Evolutionary conservation across 129 eudicot species (phyloP), one percentile per base, ranked within the genome.

Genomic region (Arctium lappa): DNA sequence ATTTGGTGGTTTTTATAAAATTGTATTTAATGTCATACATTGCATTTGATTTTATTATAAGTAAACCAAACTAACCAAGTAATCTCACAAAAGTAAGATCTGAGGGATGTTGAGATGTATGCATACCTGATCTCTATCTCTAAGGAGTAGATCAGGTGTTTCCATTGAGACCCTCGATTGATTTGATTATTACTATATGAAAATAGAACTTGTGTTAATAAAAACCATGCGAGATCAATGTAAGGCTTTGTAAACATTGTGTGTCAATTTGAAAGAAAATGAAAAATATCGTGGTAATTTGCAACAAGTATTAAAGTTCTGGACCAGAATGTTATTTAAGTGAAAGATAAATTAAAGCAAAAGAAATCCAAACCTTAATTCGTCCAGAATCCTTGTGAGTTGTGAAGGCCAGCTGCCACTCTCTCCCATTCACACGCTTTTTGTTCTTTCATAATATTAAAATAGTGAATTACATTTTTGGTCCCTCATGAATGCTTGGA

Each of bases 321-420:
- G 79, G 79, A 83, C 74, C 65, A 72, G 27, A 53, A 53, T 77
- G 13, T 16, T 27, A 83, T 60, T 77, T 30, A 10, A 83, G 18
- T 71, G 72, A 83, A 83, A 37, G 16, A 6, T 60, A 72, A 46
- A 33, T 69, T 68, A 82, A 75, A 69, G 77, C 4, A 63, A 72
- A 74, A 74, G 80, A 81, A 74, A 81, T 65, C 66, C 40, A 69
- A 76, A 68, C 81, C 69, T 63, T 69, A 10, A 31, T 76, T 48
- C 68, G 22, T 65, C 74, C 74, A 73, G 71, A 76, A 80, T 76
- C 65, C 83, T 77, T 81, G 88, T 81, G 86, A 84, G 76, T 77
- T 81, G 88, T 81, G 86, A 84, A 80, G 73, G 79, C 87, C 88
- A 85, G 82, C 86, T 77, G 83, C 81, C 75, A 36, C 81, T 46